These are phyloP conservation scores for Mycotypha africana DNA, from an alignment of 371 early-diverging fungal species.

Conservation along the genomic window DNA sequence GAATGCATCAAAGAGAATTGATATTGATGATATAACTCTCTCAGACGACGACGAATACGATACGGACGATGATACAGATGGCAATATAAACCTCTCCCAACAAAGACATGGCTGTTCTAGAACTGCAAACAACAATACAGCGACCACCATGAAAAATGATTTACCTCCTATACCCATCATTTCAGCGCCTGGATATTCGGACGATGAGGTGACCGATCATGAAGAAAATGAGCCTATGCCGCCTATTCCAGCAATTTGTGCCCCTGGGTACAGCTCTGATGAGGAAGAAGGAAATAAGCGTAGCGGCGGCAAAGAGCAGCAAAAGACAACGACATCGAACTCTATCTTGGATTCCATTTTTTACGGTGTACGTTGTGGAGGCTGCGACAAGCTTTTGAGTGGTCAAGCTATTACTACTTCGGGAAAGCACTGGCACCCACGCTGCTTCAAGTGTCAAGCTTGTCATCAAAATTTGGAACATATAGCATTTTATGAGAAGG, in stretches of 20 bases:
- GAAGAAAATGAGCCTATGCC: constrained; percentile 1
- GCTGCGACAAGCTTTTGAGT: constrained; percentile 46
- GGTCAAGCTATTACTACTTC: constrained; percentile 60
- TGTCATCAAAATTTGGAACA: constrained; percentile 58
- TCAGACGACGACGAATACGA: too few relatives aligned
- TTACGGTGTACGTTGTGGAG: constrained; percentile 35
- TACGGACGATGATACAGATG: too few relatives aligned
- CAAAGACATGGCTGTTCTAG: constrained; percentile 4
- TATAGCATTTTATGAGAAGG: constrained; percentile 57
- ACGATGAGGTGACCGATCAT: too few relatives aligned
- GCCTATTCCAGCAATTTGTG: constrained; percentile 8
- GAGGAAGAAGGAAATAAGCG: constrained; percentile 5
- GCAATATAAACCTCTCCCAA: too few relatives aligned
- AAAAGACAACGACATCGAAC: neutral
- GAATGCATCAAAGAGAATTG: too few relatives aligned
- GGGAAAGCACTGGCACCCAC: constrained; percentile 65
- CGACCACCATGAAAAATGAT: neutral
- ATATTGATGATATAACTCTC: too few relatives aligned
- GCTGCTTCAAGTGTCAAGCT: constrained; percentile 66
- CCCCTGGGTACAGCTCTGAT: constrained; percentile 8
- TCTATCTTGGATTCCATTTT: constrained; percentile 6
- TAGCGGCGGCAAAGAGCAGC: neutral
- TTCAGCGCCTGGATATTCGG: constrained; percentile 11
- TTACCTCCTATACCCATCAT: constrained; percentile 15
- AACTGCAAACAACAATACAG: neutral